Evolutionary conservation across 2,329 filamentous ascomycete genomes (phyloP).

Genomic region (Diaporthe sp.): DNA sequence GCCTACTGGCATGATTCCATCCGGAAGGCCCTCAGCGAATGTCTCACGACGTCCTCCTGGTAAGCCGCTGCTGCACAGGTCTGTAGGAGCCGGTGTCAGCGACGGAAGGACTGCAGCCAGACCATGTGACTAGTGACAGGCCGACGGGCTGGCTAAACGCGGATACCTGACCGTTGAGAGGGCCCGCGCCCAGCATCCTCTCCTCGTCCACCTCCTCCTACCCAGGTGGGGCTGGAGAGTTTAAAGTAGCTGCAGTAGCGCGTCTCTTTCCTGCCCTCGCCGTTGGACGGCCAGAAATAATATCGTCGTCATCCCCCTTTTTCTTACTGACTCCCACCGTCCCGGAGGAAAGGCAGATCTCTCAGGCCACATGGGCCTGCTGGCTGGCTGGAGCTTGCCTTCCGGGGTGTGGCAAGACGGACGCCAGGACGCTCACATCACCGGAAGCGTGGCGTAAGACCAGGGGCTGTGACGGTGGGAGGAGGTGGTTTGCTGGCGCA

Average conservation of each 20-base stretch:
- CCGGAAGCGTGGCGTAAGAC: conserved; percentile 19
- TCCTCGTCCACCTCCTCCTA: neutral
- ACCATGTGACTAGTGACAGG: conserved; percentile 2
- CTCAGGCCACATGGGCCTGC: neutral
- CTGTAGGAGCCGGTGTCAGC: conserved; percentile 4
- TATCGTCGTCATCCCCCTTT: conserved; percentile 18
- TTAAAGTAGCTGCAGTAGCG: conserved; percentile 39
- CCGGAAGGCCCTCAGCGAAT: neutral
- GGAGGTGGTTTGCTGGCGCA: neutral
- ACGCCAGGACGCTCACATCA: conserved; percentile 22
- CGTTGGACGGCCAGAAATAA: conserved; percentile 29
- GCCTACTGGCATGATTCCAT: neutral
- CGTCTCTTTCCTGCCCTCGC: conserved; percentile 16
- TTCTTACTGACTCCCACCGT: neutral
- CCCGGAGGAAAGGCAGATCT: neutral
- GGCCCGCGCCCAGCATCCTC: conserved; percentile 11
- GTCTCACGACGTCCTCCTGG: neutral
- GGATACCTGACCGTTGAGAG: conserved; percentile 27
- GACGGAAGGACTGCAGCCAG: neutral
- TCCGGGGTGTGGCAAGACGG: conserved; percentile 5
- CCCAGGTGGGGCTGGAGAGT: conserved; percentile 35
- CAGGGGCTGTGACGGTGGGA: neutral
- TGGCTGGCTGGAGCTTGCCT: conserved; percentile 9
- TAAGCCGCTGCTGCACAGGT: neutral
- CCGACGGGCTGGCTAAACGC: conserved; percentile 17